Evolutionary conservation across 108 stramenopile species (phyloP).

Genomic region (Discostella stelligeroides): DNA sequence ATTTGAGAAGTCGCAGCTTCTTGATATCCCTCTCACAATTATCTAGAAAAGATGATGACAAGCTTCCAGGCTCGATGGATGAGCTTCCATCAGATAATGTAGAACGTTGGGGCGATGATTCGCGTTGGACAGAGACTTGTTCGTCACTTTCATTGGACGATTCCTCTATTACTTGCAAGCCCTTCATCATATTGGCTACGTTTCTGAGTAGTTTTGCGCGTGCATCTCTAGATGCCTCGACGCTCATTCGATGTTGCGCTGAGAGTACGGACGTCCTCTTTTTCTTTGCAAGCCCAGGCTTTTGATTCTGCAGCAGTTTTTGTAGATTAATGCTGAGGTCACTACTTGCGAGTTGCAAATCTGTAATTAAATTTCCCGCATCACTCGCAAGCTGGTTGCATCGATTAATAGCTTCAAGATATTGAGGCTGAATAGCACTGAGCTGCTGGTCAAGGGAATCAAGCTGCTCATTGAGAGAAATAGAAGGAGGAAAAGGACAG

Average conservation of each 20-base stretch:
- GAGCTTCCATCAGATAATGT: neutral
- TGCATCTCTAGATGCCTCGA: conserved; percentile 30
- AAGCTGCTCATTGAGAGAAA: conserved; percentile 41
- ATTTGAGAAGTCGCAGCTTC: conserved; percentile 59
- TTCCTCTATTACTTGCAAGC: conserved; percentile 26
- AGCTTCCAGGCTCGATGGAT: conserved; percentile 9
- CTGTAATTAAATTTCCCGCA: conserved; percentile 17
- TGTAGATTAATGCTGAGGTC: conserved; percentile 32
- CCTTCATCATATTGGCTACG: conserved; percentile 42
- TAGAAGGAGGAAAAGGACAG: neutral
- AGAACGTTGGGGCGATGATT: neutral
- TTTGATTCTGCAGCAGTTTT: conserved; percentile 11
- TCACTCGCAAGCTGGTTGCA: conserved; percentile 43
- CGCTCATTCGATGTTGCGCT: conserved; percentile 18
- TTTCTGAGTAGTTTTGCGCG: conserved; percentile 36
- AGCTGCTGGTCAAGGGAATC: conserved; percentile 33
- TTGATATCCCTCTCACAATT: conserved; percentile 63
- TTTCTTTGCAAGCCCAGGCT: conserved; percentile 2
- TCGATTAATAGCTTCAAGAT: conserved; percentile 39
- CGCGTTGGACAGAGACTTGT: neutral
- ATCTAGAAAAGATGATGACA: conserved; percentile 51
- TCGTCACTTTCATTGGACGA: neutral
- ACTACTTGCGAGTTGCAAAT: conserved; percentile 10
- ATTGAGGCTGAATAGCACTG: conserved; percentile 38
- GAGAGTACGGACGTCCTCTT: conserved; percentile 1